Evolutionary conservation across 257 asterid genomes (phyloP), one percentile per base, ranked within the genome.

Genomic region (Penstemon barbatus): DNA sequence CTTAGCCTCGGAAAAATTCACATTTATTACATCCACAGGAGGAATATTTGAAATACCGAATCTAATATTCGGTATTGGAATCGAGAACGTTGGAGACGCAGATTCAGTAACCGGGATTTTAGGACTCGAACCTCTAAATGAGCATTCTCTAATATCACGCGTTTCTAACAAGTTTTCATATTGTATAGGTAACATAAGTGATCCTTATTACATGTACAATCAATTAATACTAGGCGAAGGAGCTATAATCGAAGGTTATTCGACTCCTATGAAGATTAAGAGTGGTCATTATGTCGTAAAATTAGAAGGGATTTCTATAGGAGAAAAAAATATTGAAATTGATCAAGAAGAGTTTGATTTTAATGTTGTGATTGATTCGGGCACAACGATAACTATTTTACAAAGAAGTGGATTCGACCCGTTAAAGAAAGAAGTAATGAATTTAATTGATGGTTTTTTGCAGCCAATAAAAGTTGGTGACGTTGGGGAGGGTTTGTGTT

Each of bases 181-280:
- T 42, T 76, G 80, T 65, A 36, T 76, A 3, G 80, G 76, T 9
- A 76, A 71, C 65, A 51, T 76, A 5, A 70, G 73, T 50, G 73
- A 76, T 67, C 80, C 73, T n/a, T 2, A 10, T n/a, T 76, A 76
- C 73, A 8, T 38, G 70, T 71, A 76, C 80, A 71, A 54, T 56
- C 69, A 48, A 5, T 38, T 76, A 52, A 38, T 57, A 13, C 52
- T 77, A 7, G 81, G 81, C 7, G 74, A 71, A 4, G 68, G 74
- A 4, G 74, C 81, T 1, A 46, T 62, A 1, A 3, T 72, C 3
- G 64, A 67, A 49, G 81, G 81, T 19, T 9, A 51, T 51, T 66
- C 71, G 7, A 65, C 80, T 13, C 77, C 73, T 2, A 15, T 71
- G 70, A 5, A 3, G 6, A 1, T 36, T 4, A 48, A 2, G 19